Conservation (phyloP, 129 eudicot genomes). For the Flaveria brownii region DNA sequence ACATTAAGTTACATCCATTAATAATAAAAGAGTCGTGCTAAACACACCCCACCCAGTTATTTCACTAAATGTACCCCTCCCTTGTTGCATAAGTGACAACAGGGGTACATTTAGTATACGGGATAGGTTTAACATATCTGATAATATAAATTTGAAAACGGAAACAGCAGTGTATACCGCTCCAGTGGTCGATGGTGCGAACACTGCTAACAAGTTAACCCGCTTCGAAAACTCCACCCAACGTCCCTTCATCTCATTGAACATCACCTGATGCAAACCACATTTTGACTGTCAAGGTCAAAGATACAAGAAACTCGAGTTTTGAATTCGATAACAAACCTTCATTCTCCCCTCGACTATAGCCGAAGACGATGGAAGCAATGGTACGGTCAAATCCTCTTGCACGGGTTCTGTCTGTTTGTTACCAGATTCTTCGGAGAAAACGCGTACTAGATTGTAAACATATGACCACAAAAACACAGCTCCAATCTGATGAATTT, state of each 20-base stretch:
- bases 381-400: constrained; percentile 27
- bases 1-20: neutral
- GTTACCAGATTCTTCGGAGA: constrained; percentile 42
- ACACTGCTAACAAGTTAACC: constrained; percentile 48
- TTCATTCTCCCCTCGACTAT: constrained; percentile 4
- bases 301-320: neutral
- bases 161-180: constrained; percentile 46
- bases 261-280: constrained; percentile 16
- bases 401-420: constrained; percentile 12
- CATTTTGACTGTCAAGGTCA: constrained; percentile 3
- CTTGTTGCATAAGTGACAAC: no score
- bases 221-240: constrained; percentile 25
- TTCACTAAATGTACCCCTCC: no score
- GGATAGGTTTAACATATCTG: no score
- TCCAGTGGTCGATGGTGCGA: constrained; percentile 76
- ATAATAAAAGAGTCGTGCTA: no score
- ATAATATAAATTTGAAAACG: neutral
- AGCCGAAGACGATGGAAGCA: constrained; percentile 41
- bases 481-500: constrained; percentile 62
- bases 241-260: constrained; percentile 23
- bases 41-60: no score
- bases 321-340: constrained; percentile 4
- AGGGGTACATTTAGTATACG: no score
- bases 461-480: constrained; percentile 79
- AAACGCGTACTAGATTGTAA: constrained; percentile 72